A percentile compares a stretch with the other conserved stretches of the same genome.
Conservation (phyloP, 805 yeast species). For the Debaryomyces hansenii region DNA sequence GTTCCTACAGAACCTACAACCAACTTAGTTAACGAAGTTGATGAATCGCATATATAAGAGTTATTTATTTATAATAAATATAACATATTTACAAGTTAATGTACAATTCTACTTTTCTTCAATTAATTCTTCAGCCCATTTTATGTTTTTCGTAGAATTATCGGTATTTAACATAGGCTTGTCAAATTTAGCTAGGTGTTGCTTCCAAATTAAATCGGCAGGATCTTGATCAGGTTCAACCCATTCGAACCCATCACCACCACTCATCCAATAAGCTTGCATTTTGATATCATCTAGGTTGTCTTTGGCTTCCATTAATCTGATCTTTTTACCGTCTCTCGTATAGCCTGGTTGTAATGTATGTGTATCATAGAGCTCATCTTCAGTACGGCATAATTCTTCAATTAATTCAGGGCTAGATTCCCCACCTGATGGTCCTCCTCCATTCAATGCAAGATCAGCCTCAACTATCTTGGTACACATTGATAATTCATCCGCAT, state of each 20-base stretch:
- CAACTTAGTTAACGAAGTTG: constrained; percentile 1
- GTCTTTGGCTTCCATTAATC: constrained; percentile 43
- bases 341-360: constrained; percentile 34
- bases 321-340: constrained; percentile 37
- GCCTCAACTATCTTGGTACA: constrained; percentile 63
- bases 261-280: constrained; percentile 84
- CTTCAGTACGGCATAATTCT: constrained; percentile 38
- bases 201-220: constrained; percentile 55
- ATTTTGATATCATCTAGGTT: constrained; percentile 66
- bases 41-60: constrained; percentile 6
- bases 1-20: not conserved
- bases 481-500: constrained; percentile 69
- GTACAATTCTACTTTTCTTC: constrained; percentile 12
- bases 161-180: constrained; percentile 19
- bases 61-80: not conserved
- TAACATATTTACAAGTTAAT: not conserved
- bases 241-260: constrained; percentile 88
- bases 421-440: constrained; percentile 41
- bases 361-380: constrained; percentile 18
- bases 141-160: constrained; percentile 18
- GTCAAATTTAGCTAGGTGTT: constrained; percentile 25
- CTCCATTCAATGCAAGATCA: constrained; percentile 56
- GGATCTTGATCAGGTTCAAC: constrained; percentile 90
- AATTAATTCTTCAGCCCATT: constrained; percentile 43
- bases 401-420: constrained; percentile 29